Conservation (phyloP, 352 stramenopile species). For the Phytopythium kandeliae region DNA sequence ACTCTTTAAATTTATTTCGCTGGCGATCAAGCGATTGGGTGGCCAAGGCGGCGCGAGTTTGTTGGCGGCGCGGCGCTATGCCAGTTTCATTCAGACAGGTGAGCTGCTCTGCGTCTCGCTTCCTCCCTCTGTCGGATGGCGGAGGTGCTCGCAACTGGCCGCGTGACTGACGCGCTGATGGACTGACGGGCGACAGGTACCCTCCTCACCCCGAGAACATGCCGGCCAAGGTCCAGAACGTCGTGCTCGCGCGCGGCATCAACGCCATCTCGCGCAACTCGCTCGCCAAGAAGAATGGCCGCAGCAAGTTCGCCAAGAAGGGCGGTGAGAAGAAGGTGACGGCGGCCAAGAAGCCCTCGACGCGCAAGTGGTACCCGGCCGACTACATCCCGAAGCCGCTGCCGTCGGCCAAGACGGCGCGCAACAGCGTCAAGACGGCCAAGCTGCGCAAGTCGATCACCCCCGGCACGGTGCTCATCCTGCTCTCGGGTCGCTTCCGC, state of each 20-base stretch:
- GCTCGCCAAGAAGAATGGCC: constrained; percentile 53
- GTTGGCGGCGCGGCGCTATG: not conserved
- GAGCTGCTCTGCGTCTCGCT: constrained; percentile 11
- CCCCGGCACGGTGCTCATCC: constrained; percentile 96
- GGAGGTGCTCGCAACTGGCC: not conserved
- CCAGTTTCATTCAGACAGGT: constrained; percentile 68
- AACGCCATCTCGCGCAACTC: constrained; percentile 73
- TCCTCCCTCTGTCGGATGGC: not conserved
- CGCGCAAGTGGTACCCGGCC: constrained; percentile 68
- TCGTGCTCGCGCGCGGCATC: constrained; percentile 70
- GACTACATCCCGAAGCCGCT: constrained; percentile 63
- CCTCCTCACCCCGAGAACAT: constrained; percentile 35
- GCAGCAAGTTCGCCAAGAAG: constrained; percentile 58
- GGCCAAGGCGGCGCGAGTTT: not conserved
- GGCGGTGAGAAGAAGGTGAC: constrained; percentile 56
- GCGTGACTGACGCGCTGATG: no score
- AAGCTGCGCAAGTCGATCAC: constrained; percentile 96
- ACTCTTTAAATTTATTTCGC: not conserved
- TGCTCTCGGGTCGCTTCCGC: constrained; percentile 95
- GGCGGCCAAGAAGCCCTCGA: constrained; percentile 30
- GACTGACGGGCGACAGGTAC: no score
- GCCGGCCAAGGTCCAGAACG: constrained; percentile 56
- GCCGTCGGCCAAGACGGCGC: constrained; percentile 60
- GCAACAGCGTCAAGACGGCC: constrained; percentile 81
- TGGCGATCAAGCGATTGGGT: not conserved